Conservation (phyloP, 768 basidiomycete genomes). For the Phylloporus sp. region DNA sequence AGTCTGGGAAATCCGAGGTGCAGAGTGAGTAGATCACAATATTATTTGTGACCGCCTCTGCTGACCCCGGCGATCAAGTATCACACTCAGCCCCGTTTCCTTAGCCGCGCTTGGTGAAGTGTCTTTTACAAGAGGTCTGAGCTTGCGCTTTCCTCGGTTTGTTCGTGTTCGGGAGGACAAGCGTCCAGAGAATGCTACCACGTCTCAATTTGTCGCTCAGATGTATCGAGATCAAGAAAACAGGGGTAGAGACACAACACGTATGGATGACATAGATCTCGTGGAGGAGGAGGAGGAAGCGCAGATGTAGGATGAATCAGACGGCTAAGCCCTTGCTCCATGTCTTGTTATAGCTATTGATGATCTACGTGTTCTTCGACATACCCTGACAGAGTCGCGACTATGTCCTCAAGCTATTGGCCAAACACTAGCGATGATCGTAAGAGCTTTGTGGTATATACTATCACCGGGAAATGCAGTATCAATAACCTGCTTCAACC, state of each 20-base stretch:
- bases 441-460: constrained; percentile 27
- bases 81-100: constrained; percentile 84
- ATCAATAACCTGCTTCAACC: constrained; percentile 24
- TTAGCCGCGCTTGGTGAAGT: constrained; percentile 67
- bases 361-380: too few relatives aligned
- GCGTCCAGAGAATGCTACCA: constrained; percentile 65
- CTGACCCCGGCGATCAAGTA: constrained; percentile 36
- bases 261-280: constrained; percentile 57
- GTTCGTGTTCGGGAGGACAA: constrained; percentile 74
- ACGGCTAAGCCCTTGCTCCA: constrained; percentile 6
- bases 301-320: constrained; percentile 30
- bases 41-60: background rate
- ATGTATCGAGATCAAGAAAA: constrained; percentile 66
- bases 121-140: constrained; percentile 61
- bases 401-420: background rate
- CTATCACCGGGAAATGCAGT: constrained; percentile 23
- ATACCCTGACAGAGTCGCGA: too few relatives aligned
- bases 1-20: constrained; percentile 88
- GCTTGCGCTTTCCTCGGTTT: constrained; percentile 87
- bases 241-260: constrained; percentile 29
- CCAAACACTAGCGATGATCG: constrained; percentile 18
- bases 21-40: constrained; percentile 46
- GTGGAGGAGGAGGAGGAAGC: constrained; percentile 34
- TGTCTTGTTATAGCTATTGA: background rate
- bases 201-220: constrained; percentile 61